Conservation (phyloP, 495 filamentous ascomycete genomes). For the Gamarada debralockiae region DNA sequence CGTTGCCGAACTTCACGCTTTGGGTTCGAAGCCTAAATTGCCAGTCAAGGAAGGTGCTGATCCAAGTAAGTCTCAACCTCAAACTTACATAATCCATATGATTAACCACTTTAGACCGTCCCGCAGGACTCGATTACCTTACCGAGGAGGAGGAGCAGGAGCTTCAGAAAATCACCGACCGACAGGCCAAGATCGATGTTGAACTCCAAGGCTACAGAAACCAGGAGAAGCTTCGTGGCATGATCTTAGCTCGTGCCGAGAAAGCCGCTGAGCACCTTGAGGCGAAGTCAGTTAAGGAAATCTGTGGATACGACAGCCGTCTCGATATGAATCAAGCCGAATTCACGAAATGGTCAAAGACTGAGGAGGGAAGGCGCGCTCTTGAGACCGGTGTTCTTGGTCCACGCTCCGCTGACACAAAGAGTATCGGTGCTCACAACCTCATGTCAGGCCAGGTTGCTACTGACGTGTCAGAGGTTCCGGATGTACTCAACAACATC, state of each 20-base stretch:
- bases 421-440: not conserved
- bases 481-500: slow-evolving; percentile 12
- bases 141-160: slow-evolving; percentile 13
- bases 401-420: slow-evolving; percentile 16
- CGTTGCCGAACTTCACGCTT: slow-evolving; percentile 48
- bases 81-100: no score
- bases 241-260: slow-evolving; percentile 12
- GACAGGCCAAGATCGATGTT: not conserved
- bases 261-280: slow-evolving; percentile 12
- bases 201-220: slow-evolving; percentile 1
- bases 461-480: not conserved
- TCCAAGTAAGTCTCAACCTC: slow-evolving; percentile 10
- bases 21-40: slow-evolving; percentile 42
- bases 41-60: slow-evolving; percentile 8
- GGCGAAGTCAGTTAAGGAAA: slow-evolving; percentile 41
- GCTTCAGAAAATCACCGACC: slow-evolving; percentile 5
- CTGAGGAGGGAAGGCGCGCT: slow-evolving; percentile 23
- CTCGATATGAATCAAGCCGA: slow-evolving; percentile 58
- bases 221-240: slow-evolving; percentile 9
- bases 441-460: slow-evolving; percentile 11
- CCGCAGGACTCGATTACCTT: slow-evolving; percentile 15
- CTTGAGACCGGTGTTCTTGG: slow-evolving; percentile 18
- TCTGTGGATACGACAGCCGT: slow-evolving; percentile 63
- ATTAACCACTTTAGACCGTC: slow-evolving; percentile 6
- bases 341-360: slow-evolving; percentile 40